A percentile compares a stretch with the other conserved stretches of the same genome.
Conservation (phyloP, 148 eudicot genomes). For the Nepenthes gracilis region DNA sequence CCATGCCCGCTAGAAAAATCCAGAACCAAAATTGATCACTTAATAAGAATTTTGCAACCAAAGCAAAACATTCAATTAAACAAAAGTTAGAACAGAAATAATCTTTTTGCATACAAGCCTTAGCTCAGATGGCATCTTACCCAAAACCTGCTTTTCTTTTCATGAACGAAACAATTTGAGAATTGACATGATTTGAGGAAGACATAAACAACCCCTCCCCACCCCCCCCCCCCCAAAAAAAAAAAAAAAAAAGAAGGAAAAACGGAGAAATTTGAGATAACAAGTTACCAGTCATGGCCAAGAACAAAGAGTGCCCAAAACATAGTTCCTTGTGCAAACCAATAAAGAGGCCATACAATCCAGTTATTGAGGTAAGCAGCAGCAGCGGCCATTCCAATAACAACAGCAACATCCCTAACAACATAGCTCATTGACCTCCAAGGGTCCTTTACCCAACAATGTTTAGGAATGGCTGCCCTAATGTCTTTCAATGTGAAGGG, state of each 20-base stretch:
- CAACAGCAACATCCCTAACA: constrained; percentile 52
- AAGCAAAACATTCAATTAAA: neutral
- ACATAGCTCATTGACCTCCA: constrained; percentile 69
- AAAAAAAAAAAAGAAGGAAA: too few relatives aligned
- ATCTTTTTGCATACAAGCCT: too few relatives aligned
- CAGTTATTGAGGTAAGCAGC: constrained; percentile 47
- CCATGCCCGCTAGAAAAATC: constrained; percentile 60
- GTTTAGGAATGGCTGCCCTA: constrained; percentile 58
- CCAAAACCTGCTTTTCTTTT: too few relatives aligned
- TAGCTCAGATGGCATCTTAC: too few relatives aligned
- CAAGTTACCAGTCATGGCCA: constrained; percentile 67
- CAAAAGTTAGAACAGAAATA: too few relatives aligned
- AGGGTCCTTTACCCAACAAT: constrained; percentile 73
- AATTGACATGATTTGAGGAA: too few relatives aligned
- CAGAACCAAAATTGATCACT: neutral
- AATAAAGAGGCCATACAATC: constrained; percentile 70
- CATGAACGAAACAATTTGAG: too few relatives aligned
- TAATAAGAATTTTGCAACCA: neutral
- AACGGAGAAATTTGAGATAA: neutral
- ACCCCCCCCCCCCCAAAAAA: too few relatives aligned
- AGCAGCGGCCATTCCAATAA: constrained; percentile 51
- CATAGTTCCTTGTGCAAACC: constrained; percentile 78
- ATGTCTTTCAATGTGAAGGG: constrained; percentile 48
- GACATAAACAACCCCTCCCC: too few relatives aligned
- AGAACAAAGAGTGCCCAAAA: constrained; percentile 89